These are phyloP conservation scores for Sporisorium graminicola DNA, from an alignment of 1,284 basidiomycete genomes.

Conservation along the genomic window DNA sequence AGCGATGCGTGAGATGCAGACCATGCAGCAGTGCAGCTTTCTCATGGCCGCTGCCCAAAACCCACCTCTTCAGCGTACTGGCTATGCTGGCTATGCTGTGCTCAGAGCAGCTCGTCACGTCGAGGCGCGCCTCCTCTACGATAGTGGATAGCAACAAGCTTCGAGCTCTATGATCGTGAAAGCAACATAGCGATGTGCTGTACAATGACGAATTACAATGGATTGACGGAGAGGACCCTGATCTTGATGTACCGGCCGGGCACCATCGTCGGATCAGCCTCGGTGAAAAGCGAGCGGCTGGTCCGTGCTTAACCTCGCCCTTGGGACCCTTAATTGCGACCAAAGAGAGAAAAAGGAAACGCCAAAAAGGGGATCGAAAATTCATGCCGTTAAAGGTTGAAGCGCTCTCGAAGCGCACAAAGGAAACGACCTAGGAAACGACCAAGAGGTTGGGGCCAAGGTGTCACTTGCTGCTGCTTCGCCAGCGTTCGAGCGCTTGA, in stretches of 20 bases:
- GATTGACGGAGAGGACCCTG: background rate
- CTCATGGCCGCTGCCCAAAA: background rate
- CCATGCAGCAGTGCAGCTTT: constrained; percentile 1
- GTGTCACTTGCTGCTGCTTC: too few relatives aligned
- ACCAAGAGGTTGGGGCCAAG: background rate
- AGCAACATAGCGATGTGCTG: background rate
- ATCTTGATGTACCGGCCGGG: background rate
- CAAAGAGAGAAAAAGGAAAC: background rate
- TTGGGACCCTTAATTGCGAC: constrained; percentile 1
- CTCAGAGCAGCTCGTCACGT: background rate
- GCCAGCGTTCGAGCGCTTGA: background rate
- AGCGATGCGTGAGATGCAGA: background rate
- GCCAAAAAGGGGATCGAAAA: background rate
- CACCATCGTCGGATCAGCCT: background rate
- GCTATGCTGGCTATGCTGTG: background rate
- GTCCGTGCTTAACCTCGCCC: constrained; percentile 1
- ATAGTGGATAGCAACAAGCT: too few relatives aligned
- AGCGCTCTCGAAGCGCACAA: background rate
- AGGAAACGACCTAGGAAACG: background rate
- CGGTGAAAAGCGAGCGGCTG: background rate
- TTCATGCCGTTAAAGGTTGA: background rate
- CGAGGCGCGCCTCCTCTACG: too few relatives aligned
- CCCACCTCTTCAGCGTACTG: background rate
- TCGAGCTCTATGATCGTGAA: background rate
- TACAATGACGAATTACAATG: background rate